These are phyloP conservation scores for Stephania japonica DNA, from an alignment of 164 flowering plant species.

Conservation along the genomic window DNA sequence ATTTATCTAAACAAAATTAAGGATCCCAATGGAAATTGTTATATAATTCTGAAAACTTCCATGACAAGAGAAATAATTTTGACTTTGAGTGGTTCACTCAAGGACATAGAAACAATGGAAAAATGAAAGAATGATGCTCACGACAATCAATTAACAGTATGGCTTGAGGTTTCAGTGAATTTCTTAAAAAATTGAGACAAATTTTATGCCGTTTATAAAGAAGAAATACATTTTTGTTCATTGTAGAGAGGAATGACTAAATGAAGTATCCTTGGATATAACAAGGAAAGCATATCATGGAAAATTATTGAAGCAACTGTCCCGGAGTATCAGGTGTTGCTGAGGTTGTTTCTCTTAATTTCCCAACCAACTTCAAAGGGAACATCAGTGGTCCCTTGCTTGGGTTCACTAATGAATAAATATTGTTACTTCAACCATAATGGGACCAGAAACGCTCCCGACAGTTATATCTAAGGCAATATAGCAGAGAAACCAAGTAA, in stretches of 20 bases:
- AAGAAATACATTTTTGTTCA: too few relatives aligned
- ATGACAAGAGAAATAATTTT: background rate
- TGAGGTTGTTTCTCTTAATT: background rate
- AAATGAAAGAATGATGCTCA: background rate
- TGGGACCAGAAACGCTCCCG: background rate
- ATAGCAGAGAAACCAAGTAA: conserved; percentile 5
- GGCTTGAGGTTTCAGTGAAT: background rate
- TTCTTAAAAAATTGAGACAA: background rate
- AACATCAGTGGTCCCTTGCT: background rate
- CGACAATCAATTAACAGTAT: background rate
- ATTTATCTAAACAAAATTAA: conserved; percentile 55
- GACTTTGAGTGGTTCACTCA: background rate
- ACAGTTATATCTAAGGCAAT: background rate
- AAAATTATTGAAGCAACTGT: background rate
- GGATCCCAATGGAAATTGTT: conserved; percentile 17
- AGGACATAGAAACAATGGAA: background rate
- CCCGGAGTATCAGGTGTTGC: background rate
- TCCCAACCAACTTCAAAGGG: background rate
- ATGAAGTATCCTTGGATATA: background rate
- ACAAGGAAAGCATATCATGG: background rate
- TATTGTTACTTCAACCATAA: background rate
- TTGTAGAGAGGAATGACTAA: background rate
- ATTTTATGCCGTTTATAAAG: background rate
- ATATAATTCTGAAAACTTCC: background rate
- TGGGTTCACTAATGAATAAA: background rate